Evolutionary conservation across 2,329 filamentous ascomycete genomes (phyloP), one percentile per base, ranked within the genome.

Genomic region (Fusarium sterilihyphosum): DNA sequence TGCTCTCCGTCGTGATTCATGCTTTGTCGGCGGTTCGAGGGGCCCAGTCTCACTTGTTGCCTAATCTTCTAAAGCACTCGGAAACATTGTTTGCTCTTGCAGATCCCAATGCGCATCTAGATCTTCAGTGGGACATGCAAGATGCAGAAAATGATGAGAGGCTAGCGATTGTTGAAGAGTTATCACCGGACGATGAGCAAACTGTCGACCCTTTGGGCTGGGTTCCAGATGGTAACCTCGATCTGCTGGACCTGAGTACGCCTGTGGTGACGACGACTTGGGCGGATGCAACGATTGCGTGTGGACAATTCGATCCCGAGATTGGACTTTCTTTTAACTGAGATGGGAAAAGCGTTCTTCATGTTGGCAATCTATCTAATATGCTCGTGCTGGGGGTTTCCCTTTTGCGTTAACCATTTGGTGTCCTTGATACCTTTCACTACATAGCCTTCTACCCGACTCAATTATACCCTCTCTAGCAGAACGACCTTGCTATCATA

Each of bases 401-500:
- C 31, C 11, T 35, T 24, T 22, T 18, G 1, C 16, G 3, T 7
- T 8, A 26, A 26, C 10, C 2, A 0, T 38, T 8, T 56, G n/a
- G 24, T 12, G 24, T 12, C 6, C n/a, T 38, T 18, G 17, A 37
- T 31, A 62, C 7, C 22, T 17, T 17, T 18, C 26, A 13, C 13
- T 54, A 38, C 10, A 31, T 59, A 22, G 2, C 18, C 2, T 11
- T 11, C 6, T 5, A 6, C 17, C 16, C 3, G 3, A n/a, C 6
- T 50, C 12, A 16, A 12, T 18, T 72, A 78, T 26, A 72, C 37
- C 73, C 62, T 89, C 72, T 89, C 84, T 64, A 92, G 74, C 60
- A 89, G 85, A 11, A 92, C 83, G 37, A 92, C 81, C 73, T 84
- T 85, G 73, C 90, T 92, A 71, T 88, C 85, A 71, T 89, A 91